A percentile compares a stretch with the other conserved stretches of the same genome.
These are phyloP conservation scores for Pythium myriotylum DNA, from an alignment of 352 stramenopile genomes.

Conservation along the genomic window DNA sequence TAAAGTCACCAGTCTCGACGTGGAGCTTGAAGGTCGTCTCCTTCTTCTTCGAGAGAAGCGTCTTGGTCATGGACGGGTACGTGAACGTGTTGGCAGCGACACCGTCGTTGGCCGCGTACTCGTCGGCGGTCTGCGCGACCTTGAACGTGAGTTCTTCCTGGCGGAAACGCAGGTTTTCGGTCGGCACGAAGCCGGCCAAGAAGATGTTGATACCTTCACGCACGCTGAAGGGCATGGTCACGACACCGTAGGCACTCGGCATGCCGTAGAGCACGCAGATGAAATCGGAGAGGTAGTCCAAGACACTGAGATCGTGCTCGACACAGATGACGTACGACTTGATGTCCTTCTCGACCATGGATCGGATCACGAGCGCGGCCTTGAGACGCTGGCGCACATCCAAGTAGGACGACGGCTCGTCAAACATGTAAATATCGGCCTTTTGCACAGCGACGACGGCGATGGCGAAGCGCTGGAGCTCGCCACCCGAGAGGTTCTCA, in stretches of 20 bases:
- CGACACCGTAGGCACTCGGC: constrained; percentile 98
- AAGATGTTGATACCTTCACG: constrained; percentile 99
- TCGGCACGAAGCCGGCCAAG: constrained; percentile 98
- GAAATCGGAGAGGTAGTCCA: constrained; percentile 99
- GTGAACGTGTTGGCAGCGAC: constrained; percentile 91
- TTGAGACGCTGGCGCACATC: constrained; percentile 99
- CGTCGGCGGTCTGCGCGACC: constrained; percentile 93
- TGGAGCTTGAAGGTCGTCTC: constrained; percentile 97
- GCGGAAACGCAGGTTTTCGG: constrained; percentile 99
- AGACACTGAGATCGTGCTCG: constrained; percentile 99
- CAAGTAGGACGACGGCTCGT: constrained; percentile 99
- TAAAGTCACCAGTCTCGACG: constrained; percentile 97
- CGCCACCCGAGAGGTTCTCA: constrained; percentile 95
- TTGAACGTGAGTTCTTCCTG: constrained; percentile 99
- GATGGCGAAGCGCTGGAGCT: constrained; percentile 99
- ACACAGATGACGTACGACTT: constrained; percentile 98
- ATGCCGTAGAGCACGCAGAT: constrained; percentile 99
- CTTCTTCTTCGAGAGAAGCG: constrained; percentile 93
- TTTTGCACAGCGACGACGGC: constrained; percentile 94
- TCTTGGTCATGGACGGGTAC: constrained; percentile 99
- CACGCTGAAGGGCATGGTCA: constrained; percentile 99
- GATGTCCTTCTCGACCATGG: constrained; percentile 91
- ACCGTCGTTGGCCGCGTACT: constrained; percentile 84
- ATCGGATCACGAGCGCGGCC: constrained; percentile 97
- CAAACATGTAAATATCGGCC: constrained; percentile 99